These are phyloP conservation scores for Globisporangium uncinulatum DNA, from an alignment of 352 stramenopile species.

Conservation along the genomic window DNA sequence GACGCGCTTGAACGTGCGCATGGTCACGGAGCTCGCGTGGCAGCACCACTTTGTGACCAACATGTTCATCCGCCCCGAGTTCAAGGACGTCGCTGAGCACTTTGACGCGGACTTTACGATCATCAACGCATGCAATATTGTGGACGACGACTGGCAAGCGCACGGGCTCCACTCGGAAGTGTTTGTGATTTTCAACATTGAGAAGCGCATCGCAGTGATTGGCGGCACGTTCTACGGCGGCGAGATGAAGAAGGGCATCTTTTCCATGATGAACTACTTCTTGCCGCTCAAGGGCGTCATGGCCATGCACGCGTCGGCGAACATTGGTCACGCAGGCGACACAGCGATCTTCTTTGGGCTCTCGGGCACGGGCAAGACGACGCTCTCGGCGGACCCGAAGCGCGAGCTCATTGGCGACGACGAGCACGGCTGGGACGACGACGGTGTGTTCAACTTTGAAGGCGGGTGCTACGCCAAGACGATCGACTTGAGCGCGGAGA, in stretches of 20 bases:
- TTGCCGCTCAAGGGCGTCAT: constrained; percentile 94
- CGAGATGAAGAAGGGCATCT: constrained; percentile 99
- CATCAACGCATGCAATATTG: constrained; percentile 95
- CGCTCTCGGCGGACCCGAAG: constrained; percentile 87
- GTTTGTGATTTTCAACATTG: constrained; percentile 96
- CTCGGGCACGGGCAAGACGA: constrained; percentile 89
- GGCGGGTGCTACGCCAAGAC: constrained; percentile 99
- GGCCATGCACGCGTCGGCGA: constrained; percentile 98
- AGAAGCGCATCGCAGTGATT: constrained; percentile 94
- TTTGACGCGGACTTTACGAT: constrained; percentile 98
- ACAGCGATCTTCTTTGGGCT: constrained; percentile 98
- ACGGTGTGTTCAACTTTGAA: constrained; percentile 99
- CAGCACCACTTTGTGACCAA: constrained; percentile 98
- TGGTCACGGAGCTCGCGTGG: constrained; percentile 97
- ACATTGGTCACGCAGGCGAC: constrained; percentile 95
- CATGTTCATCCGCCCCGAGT: constrained; percentile 91
- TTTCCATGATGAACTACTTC: constrained; percentile 99
- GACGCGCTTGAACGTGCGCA: constrained; percentile 94
- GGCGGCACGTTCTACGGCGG: constrained; percentile 96
- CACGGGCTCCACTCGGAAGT: constrained; percentile 94
- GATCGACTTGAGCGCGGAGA: constrained; percentile 95
- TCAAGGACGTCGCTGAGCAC: constrained; percentile 82
- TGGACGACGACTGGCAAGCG: constrained; percentile 92
- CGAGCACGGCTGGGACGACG: constrained; percentile 97
- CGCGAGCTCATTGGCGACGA: constrained; percentile 76